Conservation (phyloP, 1,284 basidiomycete species). For the Cryptococcus sp. region DNA sequence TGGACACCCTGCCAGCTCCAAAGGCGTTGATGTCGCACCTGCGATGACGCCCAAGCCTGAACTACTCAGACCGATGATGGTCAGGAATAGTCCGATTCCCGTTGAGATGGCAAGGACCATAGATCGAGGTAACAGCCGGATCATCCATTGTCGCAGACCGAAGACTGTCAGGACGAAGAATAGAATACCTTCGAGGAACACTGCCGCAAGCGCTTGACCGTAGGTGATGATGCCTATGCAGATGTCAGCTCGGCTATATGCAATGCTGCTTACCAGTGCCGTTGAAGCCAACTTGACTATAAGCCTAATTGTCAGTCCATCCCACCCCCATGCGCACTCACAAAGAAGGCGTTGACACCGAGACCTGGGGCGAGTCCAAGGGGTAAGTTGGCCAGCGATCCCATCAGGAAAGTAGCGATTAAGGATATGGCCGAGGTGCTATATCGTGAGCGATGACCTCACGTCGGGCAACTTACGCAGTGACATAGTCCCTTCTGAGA, state of each 20-base stretch:
- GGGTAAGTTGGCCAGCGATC: constrained; percentile 78
- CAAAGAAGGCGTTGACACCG: constrained; percentile 52
- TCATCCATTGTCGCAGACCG: constrained; percentile 87
- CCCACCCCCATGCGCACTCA: neutral
- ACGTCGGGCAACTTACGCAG: constrained; percentile 23
- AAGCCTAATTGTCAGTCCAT: constrained; percentile 55
- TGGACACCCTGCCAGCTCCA: constrained; percentile 80
- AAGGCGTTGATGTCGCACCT: constrained; percentile 69
- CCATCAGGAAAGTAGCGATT: constrained; percentile 78
- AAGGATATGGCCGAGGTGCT: constrained; percentile 73
- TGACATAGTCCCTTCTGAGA: constrained; percentile 64
- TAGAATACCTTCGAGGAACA: constrained; percentile 85
- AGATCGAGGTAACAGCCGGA: constrained; percentile 82
- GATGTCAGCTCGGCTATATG: neutral
- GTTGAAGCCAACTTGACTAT: constrained; percentile 82
- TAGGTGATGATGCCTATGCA: constrained; percentile 70
- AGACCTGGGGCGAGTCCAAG: constrained; percentile 70
- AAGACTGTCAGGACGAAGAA: constrained; percentile 80
- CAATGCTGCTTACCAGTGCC: constrained; percentile 34
- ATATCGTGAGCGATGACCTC: neutral
- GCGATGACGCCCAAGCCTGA: constrained; percentile 76
- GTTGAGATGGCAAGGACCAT: constrained; percentile 80
- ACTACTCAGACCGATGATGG: constrained; percentile 59
- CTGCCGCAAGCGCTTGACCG: constrained; percentile 78
- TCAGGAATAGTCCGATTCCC: constrained; percentile 77